Conservation (phyloP, 352 stramenopile genomes). For the Globisporangium lucens region DNA sequence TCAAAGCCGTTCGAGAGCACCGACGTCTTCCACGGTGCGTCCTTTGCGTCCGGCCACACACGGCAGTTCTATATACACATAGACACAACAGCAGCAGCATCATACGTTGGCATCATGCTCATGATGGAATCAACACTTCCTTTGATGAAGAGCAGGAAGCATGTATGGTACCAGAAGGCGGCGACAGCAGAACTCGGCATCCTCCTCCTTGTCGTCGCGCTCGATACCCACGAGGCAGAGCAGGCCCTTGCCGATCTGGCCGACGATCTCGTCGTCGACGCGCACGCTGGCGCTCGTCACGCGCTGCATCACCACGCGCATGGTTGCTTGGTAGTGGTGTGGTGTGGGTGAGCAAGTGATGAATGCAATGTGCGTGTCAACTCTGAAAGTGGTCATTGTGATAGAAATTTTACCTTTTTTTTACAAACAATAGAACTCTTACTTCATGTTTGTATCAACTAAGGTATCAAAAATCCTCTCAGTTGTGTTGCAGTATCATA, state of each 20-base stretch:
- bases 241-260: slow-evolving; percentile 69
- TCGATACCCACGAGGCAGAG: slow-evolving; percentile 81
- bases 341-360: neutral
- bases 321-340: slow-evolving; percentile 20
- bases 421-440: neutral
- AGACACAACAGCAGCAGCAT: neutral
- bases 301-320: slow-evolving; percentile 81
- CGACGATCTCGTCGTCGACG: slow-evolving; percentile 73
- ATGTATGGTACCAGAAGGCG: slow-evolving; percentile 53
- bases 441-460: too few relatives aligned
- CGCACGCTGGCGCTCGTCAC: slow-evolving; percentile 76
- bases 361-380: neutral
- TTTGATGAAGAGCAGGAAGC: neutral
- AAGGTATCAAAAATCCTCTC: too few relatives aligned
- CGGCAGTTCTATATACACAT: slow-evolving; percentile 53
- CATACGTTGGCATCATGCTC: neutral
- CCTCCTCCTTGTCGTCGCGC: slow-evolving; percentile 70
- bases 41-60: slow-evolving; percentile 68
- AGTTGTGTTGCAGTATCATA: too few relatives aligned
- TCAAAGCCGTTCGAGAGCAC: slow-evolving; percentile 60
- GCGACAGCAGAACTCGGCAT: slow-evolving; percentile 81
- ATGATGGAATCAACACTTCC: neutral
- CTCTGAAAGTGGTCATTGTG: neutral
- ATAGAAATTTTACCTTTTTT: neutral
- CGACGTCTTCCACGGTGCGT: slow-evolving; percentile 59